A percentile compares a stretch with the other conserved stretches of the same genome.
phyloP scores from a whole-genome alignment of 345 rosid species.

The Diplotaxis tenuifolia region DNA sequence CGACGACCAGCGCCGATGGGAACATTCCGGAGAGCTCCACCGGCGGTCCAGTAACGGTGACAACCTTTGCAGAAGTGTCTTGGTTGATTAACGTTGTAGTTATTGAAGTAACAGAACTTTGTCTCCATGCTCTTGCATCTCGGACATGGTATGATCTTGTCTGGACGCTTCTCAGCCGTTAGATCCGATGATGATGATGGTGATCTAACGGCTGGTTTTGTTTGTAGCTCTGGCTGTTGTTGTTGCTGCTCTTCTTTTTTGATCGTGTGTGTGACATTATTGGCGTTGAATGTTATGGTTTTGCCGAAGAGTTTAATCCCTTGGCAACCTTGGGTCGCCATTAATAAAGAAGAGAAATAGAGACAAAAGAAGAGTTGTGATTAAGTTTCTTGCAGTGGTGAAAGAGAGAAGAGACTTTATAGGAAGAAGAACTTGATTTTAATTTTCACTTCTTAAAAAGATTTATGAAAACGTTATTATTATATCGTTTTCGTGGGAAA shows the following conservation, averaged over 20 bases:
- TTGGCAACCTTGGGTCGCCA: constrained; percentile 53
- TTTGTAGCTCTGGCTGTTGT: constrained; percentile 34
- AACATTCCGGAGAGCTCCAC: constrained; percentile 92
- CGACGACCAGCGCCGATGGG: constrained; percentile 96
- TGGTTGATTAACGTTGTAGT: constrained; percentile 98
- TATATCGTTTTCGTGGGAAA: constrained; percentile 34
- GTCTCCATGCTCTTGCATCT: constrained; percentile 98
- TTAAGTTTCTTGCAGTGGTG: constrained; percentile 32
- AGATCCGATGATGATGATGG: constrained; percentile 33
- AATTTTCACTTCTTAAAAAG: neutral
- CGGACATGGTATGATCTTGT: constrained; percentile 88
- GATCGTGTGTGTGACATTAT: constrained; percentile 29
- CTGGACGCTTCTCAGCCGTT: constrained; percentile 62
- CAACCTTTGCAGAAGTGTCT: constrained; percentile 95
- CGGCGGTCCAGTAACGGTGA: constrained; percentile 98
- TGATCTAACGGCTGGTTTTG: constrained; percentile 28
- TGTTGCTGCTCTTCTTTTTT: constrained; percentile 43
- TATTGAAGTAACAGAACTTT: constrained; percentile 94
- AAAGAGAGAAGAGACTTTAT: constrained; percentile 13
- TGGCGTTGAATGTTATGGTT: constrained; percentile 60
- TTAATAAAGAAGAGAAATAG: constrained; percentile 28
- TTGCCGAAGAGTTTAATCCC: constrained; percentile 89
- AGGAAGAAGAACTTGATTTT: constrained; percentile 16
- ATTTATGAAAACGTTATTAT: constrained; percentile 15
- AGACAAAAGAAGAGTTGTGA: constrained; percentile 15